Percentiles rank a stretch among this genome's conserved stretches.
Conservation (phyloP, 2,329 filamentous ascomycete genomes). For the Pseudopyricularia javanii region DNA sequence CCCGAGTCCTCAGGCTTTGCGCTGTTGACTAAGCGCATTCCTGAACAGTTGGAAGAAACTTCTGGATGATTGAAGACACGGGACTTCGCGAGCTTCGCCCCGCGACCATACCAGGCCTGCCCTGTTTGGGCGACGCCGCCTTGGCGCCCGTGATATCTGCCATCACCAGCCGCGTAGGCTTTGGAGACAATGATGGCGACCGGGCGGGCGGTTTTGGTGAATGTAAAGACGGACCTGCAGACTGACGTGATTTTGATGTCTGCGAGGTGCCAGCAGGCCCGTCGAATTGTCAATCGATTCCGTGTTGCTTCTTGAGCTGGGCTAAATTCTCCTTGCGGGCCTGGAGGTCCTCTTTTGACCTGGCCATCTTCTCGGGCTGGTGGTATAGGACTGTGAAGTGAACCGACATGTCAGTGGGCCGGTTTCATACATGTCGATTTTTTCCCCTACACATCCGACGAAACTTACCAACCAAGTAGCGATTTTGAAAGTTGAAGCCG, state of each 20-base stretch:
- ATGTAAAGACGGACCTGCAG: constrained; percentile 50
- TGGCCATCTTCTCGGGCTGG: constrained; percentile 56
- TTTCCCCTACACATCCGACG: constrained; percentile 3
- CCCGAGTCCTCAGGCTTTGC: background rate
- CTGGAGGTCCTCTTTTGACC: constrained; percentile 87
- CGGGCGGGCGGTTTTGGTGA: constrained; percentile 24
- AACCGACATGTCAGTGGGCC: background rate
- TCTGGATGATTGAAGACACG: constrained; percentile 22
- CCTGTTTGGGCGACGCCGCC: constrained; percentile 30
- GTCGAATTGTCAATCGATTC: constrained; percentile 91
- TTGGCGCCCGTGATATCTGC: background rate
- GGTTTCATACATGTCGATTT: background rate
- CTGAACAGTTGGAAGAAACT: constrained; percentile 21
- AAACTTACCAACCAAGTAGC: constrained; percentile 87
- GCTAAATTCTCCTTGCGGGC: constrained; percentile 94
- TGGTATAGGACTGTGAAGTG: constrained; percentile 42
- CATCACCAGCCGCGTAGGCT: constrained; percentile 19
- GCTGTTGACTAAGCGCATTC: constrained; percentile 14
- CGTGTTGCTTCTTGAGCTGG: constrained; percentile 93
- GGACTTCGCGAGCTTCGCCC: constrained; percentile 21
- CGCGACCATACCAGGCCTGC: constrained; percentile 21
- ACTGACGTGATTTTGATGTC: constrained; percentile 26
- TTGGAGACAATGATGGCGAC: constrained; percentile 13
- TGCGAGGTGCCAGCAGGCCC: constrained; percentile 47
- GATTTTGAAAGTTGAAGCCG: constrained; percentile 99